phyloP scores from a whole-genome alignment of 2,329 filamentous ascomycete genomes.

The Xylaria sp. region DNA sequence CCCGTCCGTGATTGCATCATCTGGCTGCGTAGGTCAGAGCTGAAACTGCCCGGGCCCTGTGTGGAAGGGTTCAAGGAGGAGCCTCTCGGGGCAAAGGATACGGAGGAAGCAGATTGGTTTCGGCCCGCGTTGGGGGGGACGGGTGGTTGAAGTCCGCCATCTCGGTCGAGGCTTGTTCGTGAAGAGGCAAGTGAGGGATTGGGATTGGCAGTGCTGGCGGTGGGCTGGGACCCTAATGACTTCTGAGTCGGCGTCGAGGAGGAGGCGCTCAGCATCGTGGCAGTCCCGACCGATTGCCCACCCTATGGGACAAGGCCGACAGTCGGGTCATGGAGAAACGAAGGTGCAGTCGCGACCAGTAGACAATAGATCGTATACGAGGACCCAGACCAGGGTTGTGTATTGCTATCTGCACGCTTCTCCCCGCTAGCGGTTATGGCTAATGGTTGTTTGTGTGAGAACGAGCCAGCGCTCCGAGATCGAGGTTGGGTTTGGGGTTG shows the following conservation, averaged over 20 bases:
- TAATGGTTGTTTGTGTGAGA: background rate
- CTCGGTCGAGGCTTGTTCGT: conserved; percentile 59
- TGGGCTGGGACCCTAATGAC: conserved; percentile 48
- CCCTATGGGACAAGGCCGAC: conserved; percentile 30
- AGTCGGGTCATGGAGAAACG: conserved; percentile 24
- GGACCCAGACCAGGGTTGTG: background rate
- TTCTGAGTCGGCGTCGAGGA: conserved; percentile 58
- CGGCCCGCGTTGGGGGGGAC: conserved; percentile 48
- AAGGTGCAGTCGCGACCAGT: conserved; percentile 1
- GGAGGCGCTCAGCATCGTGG: conserved; percentile 56
- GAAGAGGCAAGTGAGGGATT: conserved; percentile 40
- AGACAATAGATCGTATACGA: background rate
- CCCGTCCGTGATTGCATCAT: conserved; percentile 67
- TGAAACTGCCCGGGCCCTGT: conserved; percentile 82
- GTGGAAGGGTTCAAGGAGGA: conserved; percentile 72
- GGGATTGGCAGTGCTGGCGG: conserved; percentile 41
- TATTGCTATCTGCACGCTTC: background rate
- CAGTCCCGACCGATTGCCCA: conserved; percentile 37
- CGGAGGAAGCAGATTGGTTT: conserved; percentile 54
- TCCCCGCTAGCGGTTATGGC: background rate
- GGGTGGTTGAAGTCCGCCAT: conserved; percentile 54
- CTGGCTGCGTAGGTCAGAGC: conserved; percentile 78
- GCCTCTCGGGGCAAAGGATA: conserved; percentile 68
- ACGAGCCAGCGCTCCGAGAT: background rate
- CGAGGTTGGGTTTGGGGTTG: conserved; percentile 5